Percentiles rank a stretch among this genome's conserved stretches.
phyloP scores from a whole-genome alignment of 2,329 filamentous ascomycete species.

The Stagonosporopsis vannaccii region DNA sequence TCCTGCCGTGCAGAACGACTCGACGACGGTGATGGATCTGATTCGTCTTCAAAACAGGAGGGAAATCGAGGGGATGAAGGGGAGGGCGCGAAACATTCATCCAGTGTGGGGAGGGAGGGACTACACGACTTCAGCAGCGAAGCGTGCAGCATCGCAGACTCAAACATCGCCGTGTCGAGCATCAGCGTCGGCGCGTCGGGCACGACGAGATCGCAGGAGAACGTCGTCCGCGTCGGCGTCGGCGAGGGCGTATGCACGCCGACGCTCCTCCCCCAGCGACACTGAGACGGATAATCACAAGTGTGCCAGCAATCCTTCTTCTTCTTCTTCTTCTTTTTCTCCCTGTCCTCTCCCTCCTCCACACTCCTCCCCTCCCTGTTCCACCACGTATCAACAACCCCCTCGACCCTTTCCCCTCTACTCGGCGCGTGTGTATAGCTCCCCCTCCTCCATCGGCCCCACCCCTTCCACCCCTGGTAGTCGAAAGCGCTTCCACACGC shows the following conservation, averaged over 20 bases:
- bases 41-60: not conserved
- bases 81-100: slow-evolving; percentile 2
- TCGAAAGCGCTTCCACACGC: slow-evolving; percentile 62
- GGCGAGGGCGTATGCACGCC: slow-evolving; percentile 37
- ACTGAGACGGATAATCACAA: slow-evolving; percentile 58
- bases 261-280: slow-evolving; percentile 47
- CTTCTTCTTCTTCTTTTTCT: not conserved
- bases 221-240: not conserved
- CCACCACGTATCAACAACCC: too few species aligned
- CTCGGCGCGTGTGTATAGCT: too few species aligned
- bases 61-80: not conserved
- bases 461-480: slow-evolving; percentile 59
- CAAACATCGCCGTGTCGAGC: not conserved
- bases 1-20: not conserved
- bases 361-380: slow-evolving; percentile 9
- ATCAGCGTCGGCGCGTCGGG: not conserved
- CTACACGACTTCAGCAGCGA: not conserved
- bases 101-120: not conserved
- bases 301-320: slow-evolving; percentile 52
- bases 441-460: slow-evolving; percentile 52
- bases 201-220: not conserved
- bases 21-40: not conserved
- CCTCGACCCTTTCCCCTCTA: too few species aligned
- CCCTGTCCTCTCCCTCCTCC: not conserved
- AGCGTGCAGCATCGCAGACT: not conserved